A percentile compares a stretch with the other conserved stretches of the same genome.
Evolutionary conservation across 2,329 filamentous ascomycete species (phyloP).

Genomic region (Clonostachys byssicola): DNA sequence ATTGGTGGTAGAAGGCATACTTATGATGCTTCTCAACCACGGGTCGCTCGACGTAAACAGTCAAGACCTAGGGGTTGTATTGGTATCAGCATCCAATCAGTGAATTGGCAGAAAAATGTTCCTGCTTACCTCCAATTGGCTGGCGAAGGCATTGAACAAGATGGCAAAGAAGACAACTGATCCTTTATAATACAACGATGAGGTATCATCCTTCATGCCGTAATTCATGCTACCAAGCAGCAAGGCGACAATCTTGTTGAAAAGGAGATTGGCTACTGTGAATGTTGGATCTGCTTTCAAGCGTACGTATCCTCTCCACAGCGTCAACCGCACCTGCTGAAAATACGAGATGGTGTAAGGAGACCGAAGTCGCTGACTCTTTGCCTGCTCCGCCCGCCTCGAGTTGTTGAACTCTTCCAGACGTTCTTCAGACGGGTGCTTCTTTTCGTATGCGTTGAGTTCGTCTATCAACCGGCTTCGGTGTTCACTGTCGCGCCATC

Average conservation of each 20-base stretch:
- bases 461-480: conserved; percentile 53
- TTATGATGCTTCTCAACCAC: conserved; percentile 49
- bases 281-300: conserved; percentile 68
- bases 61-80: conserved; percentile 47
- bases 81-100: conserved; percentile 3
- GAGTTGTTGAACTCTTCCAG: conserved; percentile 50
- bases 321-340: conserved; percentile 59
- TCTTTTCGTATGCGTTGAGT: conserved; percentile 52
- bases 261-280: conserved; percentile 63
- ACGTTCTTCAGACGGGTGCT: conserved; percentile 15
- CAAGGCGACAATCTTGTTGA: conserved; percentile 68
- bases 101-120: not conserved
- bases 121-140: conserved; percentile 57
- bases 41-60: conserved; percentile 57
- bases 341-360: conserved; percentile 73
- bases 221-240: conserved; percentile 80
- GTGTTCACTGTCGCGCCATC: conserved; percentile 48
- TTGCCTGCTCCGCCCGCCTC: conserved; percentile 49
- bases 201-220: conserved; percentile 53
- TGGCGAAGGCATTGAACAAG: conserved; percentile 54
- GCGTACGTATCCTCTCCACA: conserved; percentile 52
- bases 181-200: conserved; percentile 55
- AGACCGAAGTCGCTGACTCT: conserved; percentile 36
- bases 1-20: conserved; percentile 48
- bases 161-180: conserved; percentile 43